Evolutionary conservation across 2,329 filamentous ascomycete species (phyloP).

Genomic region (Chrysosporium keratinophilum): DNA sequence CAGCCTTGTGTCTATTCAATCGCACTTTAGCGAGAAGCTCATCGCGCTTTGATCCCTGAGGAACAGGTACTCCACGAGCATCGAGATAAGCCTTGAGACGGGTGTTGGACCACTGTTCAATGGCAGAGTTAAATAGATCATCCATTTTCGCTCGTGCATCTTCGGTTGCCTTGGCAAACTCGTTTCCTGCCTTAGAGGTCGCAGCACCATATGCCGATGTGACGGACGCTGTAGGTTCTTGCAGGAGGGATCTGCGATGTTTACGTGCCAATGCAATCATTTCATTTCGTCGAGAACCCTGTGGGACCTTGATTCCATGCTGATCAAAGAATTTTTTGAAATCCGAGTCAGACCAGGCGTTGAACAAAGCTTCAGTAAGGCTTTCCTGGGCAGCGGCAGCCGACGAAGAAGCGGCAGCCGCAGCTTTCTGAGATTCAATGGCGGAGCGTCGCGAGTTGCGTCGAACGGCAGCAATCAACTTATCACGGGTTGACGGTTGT

Average conservation of each 20-base stretch:
- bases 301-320: constrained; percentile 79
- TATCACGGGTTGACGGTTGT: constrained; percentile 74
- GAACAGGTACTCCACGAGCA: constrained; percentile 63
- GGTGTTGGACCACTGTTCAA: constrained; percentile 60
- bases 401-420: constrained; percentile 52
- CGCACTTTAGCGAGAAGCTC: constrained; percentile 66
- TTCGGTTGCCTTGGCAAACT: constrained; percentile 66
- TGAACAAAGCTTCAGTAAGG: constrained; percentile 72
- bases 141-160: constrained; percentile 52
- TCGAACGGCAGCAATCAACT: constrained; percentile 76
- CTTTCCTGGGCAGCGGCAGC: constrained; percentile 61
- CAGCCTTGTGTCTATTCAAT: constrained; percentile 59
- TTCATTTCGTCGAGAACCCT: constrained; percentile 84
- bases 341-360: constrained; percentile 80
- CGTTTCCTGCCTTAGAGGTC: constrained; percentile 63
- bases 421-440: constrained; percentile 53
- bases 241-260: constrained; percentile 56
- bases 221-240: constrained; percentile 25
- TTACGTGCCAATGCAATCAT: constrained; percentile 81
- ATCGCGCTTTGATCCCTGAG: constrained; percentile 59
- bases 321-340: constrained; percentile 90
- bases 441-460: constrained; percentile 78
- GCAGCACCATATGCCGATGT: constrained; percentile 54
- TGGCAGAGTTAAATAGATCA: constrained; percentile 55
- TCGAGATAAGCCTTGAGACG: constrained; percentile 70